These are phyloP conservation scores for Eucalyptus polyanthemos DNA, from an alignment of 345 rosid species.

Conservation along the genomic window DNA sequence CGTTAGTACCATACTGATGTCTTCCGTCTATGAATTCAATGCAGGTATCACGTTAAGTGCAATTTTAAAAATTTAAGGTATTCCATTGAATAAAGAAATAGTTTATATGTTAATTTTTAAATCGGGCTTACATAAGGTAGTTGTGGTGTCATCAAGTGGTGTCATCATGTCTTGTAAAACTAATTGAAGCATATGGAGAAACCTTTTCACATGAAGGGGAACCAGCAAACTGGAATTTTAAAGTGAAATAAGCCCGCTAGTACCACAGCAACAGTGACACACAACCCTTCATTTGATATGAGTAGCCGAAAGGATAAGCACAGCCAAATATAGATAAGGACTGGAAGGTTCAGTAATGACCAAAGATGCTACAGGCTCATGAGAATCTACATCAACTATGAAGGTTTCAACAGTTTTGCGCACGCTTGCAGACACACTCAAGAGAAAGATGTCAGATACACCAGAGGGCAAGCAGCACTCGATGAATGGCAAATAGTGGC, in stretches of 20 bases:
- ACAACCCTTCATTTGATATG: neutral
- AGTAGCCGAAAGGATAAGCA: neutral
- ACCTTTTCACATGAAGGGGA: neutral
- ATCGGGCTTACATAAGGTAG: neutral
- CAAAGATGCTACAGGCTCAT: neutral
- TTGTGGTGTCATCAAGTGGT: neutral
- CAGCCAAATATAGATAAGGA: neutral
- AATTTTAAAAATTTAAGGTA: neutral
- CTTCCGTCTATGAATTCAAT: neutral
- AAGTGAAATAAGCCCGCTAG: neutral
- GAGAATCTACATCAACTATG: neutral
- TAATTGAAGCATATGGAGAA: neutral
- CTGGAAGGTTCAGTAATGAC: neutral
- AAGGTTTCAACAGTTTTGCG: neutral
- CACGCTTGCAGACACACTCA: neutral
- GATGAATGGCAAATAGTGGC: neutral
- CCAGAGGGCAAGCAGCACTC: neutral
- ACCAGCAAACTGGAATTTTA: neutral
- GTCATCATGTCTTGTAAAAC: neutral
- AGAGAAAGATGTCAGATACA: neutral
- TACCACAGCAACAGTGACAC: neutral
- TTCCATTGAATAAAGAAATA: neutral
- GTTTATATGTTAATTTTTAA: neutral
- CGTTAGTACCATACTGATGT: neutral
- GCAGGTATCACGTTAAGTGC: neutral